Evolutionary conservation across 2,329 filamentous ascomycete genomes (phyloP).

Genomic region (Alternaria metachromatica): DNA sequence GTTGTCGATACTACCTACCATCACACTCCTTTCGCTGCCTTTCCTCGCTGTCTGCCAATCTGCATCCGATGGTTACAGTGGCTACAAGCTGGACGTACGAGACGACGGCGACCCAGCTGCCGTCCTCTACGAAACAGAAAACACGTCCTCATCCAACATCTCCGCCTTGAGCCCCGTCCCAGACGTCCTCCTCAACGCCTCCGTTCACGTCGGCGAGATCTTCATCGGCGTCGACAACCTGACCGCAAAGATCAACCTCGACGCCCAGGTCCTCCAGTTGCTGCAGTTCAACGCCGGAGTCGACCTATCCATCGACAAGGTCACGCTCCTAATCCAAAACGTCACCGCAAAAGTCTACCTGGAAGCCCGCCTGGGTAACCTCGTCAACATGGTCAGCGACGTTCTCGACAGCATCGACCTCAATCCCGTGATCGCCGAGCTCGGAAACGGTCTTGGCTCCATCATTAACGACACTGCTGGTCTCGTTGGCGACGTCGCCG

Average conservation of each 20-base stretch:
- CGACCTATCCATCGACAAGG: slow-evolving; percentile 64
- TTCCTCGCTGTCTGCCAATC: slow-evolving; percentile 43
- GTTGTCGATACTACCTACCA: slow-evolving; percentile 31
- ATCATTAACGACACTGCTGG: slow-evolving; percentile 54
- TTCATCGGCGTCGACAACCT: slow-evolving; percentile 65
- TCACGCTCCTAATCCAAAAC: slow-evolving; percentile 64
- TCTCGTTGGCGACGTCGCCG: slow-evolving; percentile 34
- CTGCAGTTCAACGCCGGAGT: slow-evolving; percentile 68
- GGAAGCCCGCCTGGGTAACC: slow-evolving; percentile 65
- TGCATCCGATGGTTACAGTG: slow-evolving; percentile 59
- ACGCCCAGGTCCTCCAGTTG: slow-evolving; percentile 64
- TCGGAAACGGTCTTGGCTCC: slow-evolving; percentile 58
- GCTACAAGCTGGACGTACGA: slow-evolving; percentile 59
- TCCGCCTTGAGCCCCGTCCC: slow-evolving; percentile 56
- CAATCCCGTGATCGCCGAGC: slow-evolving; percentile 65
- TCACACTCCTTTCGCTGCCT: slow-evolving; percentile 43
- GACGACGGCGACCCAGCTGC: slow-evolving; percentile 60
- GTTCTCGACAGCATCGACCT: slow-evolving; percentile 66
- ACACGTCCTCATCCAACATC: slow-evolving; percentile 54
- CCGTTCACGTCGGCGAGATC: slow-evolving; percentile 64
- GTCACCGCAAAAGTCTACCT: slow-evolving; percentile 65
- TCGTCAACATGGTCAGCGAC: slow-evolving; percentile 65
- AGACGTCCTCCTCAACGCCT: slow-evolving; percentile 67
- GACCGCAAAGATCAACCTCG: slow-evolving; percentile 66
- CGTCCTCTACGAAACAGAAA: slow-evolving; percentile 61